A percentile compares a stretch with the other conserved stretches of the same genome.
Evolutionary conservation across 192 early-diverging fungal genomes (phyloP).

Genomic region (Coemansia sp.): DNA sequence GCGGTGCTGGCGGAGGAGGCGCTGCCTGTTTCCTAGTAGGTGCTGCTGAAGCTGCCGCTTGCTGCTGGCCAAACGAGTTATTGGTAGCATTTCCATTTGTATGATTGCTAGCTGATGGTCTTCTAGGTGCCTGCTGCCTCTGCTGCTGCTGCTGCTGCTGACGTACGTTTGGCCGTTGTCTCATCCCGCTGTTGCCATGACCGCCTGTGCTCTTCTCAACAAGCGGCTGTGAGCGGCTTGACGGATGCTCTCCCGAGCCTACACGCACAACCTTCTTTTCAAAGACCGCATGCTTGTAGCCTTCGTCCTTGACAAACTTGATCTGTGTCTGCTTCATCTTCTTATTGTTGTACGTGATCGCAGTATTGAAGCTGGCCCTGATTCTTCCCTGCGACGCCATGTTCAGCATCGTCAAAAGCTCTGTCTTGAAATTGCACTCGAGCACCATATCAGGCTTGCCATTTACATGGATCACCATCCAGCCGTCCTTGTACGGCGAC

Average conservation of each 20-base stretch:
- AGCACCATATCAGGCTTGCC: slow-evolving; percentile 62
- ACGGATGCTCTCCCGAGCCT: slow-evolving; percentile 62
- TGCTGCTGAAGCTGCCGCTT: slow-evolving; percentile 14
- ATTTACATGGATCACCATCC: slow-evolving; percentile 65
- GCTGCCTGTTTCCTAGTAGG: slow-evolving; percentile 5
- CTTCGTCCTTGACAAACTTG: slow-evolving; percentile 76
- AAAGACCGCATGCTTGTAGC: slow-evolving; percentile 48
- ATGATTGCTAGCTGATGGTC: slow-evolving; percentile 4
- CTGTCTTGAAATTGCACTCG: slow-evolving; percentile 71
- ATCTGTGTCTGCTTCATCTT: slow-evolving; percentile 66
- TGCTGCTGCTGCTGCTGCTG: slow-evolving; percentile 26
- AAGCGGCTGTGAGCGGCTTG: slow-evolving; percentile 42
- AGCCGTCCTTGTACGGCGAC: slow-evolving; percentile 72
- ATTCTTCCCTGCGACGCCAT: slow-evolving; percentile 61
- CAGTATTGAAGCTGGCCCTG: slow-evolving; percentile 58
- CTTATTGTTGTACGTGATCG: slow-evolving; percentile 72
- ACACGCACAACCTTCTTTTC: slow-evolving; percentile 73
- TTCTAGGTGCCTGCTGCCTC: slow-evolving; percentile 10
- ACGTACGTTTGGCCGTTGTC: neutral
- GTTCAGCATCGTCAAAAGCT: slow-evolving; percentile 64
- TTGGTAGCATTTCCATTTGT: neutral
- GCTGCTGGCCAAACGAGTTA: slow-evolving; percentile 2
- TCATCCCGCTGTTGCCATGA: neutral
- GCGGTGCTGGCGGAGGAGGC: slow-evolving; percentile 36
- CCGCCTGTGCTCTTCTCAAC: slow-evolving; percentile 8